Base-by-base conservation (phyloP, 129 eudicot genomes). In the Helichrysum umbraculigerum region DNA sequence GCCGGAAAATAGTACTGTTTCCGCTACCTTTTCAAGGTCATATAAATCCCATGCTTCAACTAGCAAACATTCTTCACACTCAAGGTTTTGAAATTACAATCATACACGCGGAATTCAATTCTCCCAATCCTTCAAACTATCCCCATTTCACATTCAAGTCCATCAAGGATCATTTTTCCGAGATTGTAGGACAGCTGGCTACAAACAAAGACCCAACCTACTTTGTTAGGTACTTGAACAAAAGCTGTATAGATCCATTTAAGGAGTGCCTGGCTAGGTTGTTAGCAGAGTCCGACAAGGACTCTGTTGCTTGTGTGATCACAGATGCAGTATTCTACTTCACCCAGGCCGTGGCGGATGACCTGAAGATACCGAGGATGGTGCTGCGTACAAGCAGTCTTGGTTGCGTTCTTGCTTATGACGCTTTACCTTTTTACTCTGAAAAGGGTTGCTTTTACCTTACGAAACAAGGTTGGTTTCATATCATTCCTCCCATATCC, bases 11-110 rank as follows among this genome's bases (percentile, higher is more conserved):
- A 68, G 33, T 85, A 66, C 9, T 85, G 14, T 84, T 85, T 35
- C 79, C 86, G 0, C 16, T 64, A 12, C 89, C 86, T 2, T 79
- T 75, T 8, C 86, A 85, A 71, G 89, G 89, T n/a, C 86, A 85
- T 51, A 79, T 85, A 1, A 85, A 39, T 25, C 89, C 89, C 1
- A 85, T 85, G 86, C 82, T 85, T 69, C 82, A 85, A 28, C 74
- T 85, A 7, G 89, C 77, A 30, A 54, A 54, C 52, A 52, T 85
- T 25, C 89, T 85, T 10, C 70, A 82, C 74, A 22, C 81, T 35
- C 68, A 72, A 20, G 89, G 89, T 21, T 85, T 85, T 22, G 33
- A 51, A 5, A 76, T 85, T 6, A 76, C 80, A 7, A 47, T 82
- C 30, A 69, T 81, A 11, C 89, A 85, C 80, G 51, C 86, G 7